Conservation (phyloP, 345 rosid species). For the Eucalyptus sideroxylon region DNA sequence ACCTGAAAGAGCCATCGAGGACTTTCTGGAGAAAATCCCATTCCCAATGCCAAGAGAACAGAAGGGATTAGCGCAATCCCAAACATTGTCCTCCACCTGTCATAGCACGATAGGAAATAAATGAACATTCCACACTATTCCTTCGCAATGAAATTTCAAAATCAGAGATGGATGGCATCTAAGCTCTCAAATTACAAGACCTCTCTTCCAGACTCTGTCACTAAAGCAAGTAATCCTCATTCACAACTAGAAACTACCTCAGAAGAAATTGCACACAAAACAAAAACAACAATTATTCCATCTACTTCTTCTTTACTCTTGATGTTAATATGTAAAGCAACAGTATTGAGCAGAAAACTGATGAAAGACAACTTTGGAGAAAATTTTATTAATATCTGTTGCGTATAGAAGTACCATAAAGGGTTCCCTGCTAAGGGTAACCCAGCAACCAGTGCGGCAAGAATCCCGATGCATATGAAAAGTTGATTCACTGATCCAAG, state of each 20-base stretch:
- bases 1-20: constrained; percentile 99
- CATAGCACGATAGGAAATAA: background rate
- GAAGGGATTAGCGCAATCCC: constrained; percentile 81
- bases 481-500: constrained; percentile 96
- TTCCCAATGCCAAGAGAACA: constrained; percentile 75
- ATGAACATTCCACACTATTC: background rate
- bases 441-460: constrained; percentile 93
- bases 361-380: background rate
- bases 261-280: background rate
- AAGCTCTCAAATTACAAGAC: background rate
- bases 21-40: constrained; percentile 94
- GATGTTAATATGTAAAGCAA: background rate
- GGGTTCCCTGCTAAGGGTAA: constrained; percentile 91
- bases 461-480: constrained; percentile 91
- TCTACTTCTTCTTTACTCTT: background rate
- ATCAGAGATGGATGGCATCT: background rate
- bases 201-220: background rate
- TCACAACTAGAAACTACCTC: background rate
- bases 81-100: constrained; percentile 99
- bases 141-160: background rate
- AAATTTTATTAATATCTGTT: background rate
- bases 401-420: constrained; percentile 32
- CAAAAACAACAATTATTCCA: background rate
- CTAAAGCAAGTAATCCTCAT: background rate
- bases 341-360: background rate